These are phyloP conservation scores for Vanderwaltozyma tropicalis DNA, from an alignment of 805 yeast species.

Conservation along the genomic window DNA sequence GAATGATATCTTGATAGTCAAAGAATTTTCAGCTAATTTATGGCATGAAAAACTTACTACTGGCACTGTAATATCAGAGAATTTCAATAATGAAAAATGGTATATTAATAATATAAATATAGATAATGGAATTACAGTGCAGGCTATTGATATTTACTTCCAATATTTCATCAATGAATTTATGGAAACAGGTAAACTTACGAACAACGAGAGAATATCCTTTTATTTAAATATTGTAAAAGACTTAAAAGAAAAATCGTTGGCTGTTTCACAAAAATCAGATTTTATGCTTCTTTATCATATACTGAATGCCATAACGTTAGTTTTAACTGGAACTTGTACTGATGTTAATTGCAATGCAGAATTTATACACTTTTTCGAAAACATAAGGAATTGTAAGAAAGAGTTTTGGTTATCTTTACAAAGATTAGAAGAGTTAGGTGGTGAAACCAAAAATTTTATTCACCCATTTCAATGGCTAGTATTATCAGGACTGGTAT, in stretches of 20 bases:
- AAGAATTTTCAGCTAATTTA: neutral
- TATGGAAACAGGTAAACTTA: constrained; percentile 3
- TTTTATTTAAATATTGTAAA: constrained; percentile 4
- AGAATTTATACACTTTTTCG: constrained; percentile 10
- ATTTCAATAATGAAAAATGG: no score
- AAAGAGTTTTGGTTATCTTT: constrained; percentile 10
- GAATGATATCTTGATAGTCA: neutral
- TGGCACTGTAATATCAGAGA: neutral
- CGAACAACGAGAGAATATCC: neutral
- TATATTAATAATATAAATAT: neutral
- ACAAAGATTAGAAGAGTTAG: constrained; percentile 13
- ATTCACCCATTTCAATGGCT: constrained; percentile 13
- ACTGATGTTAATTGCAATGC: constrained; percentile 5
- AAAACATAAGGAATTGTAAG: constrained; percentile 12
- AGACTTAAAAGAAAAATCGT: constrained; percentile 6
- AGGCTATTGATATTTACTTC: neutral
- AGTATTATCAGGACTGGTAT: constrained; percentile 16
- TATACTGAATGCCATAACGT: constrained; percentile 10
- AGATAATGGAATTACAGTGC: neutral
- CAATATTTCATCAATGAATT: constrained; percentile 11
- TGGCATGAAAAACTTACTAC: neutral
- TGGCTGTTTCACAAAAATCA: constrained; percentile 15
- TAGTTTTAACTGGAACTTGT: neutral
- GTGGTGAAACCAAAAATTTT: constrained; percentile 6
- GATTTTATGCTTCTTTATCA: constrained; percentile 17